These are phyloP conservation scores for Acorus calamus DNA, from an alignment of 106 monocot genomes.

Conservation along the genomic window DNA sequence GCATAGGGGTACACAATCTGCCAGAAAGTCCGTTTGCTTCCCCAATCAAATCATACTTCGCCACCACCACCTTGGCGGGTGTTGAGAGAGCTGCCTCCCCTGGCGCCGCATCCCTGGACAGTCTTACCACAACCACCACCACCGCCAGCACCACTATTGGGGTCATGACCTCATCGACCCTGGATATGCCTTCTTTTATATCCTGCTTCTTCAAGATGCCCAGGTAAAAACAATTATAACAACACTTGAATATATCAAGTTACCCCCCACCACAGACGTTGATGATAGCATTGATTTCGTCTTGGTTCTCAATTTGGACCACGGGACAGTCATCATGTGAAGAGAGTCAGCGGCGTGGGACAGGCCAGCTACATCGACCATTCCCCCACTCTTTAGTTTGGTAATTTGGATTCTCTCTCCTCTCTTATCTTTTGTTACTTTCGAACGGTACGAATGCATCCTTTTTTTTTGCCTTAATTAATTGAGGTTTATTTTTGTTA, in stretches of 20 bases:
- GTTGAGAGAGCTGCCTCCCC: constrained; percentile 1
- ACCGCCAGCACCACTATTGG: constrained; percentile 20
- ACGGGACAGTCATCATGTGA: constrained; percentile 45
- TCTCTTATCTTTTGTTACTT: no score
- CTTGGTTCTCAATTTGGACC: constrained; percentile 31
- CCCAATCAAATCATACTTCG: constrained; percentile 27
- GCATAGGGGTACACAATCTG: constrained; percentile 61
- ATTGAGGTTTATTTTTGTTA: no score
- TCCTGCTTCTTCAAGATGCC: constrained; percentile 61
- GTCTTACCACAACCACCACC: constrained; percentile 24
- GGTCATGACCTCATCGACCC: no score
- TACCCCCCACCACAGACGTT: neutral
- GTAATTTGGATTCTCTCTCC: no score
- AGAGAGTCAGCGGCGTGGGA: neutral
- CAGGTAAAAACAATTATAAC: constrained; percentile 15
- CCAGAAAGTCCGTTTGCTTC: constrained; percentile 86
- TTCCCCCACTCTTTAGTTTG: no score
- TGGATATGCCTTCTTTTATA: constrained; percentile 52
- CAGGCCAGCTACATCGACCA: no score
- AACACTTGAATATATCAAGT: no score
- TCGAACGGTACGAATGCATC: no score
- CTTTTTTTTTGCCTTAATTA: no score
- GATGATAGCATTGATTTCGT: neutral
- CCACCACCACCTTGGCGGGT: constrained; percentile 10
- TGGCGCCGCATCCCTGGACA: neutral